A percentile compares a stretch with the other conserved stretches of the same genome.
phyloP scores from a whole-genome alignment of 1,139 yeast species.

The Kurtzmaniella natalensis region DNA sequence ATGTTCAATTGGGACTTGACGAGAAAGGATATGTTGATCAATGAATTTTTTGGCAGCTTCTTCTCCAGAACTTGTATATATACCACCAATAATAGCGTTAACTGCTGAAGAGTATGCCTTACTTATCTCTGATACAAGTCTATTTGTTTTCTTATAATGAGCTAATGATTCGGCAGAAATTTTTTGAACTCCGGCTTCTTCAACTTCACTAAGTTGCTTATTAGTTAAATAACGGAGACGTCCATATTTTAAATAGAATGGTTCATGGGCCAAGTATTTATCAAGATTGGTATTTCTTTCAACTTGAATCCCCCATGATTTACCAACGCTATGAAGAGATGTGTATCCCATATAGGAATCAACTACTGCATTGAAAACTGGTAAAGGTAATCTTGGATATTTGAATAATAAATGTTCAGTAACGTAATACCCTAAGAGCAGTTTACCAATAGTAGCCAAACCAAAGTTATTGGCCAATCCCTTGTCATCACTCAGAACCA shows the following conservation, averaged over 20 bases:
- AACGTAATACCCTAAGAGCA: conserved; percentile 69
- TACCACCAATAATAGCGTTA: conserved; percentile 68
- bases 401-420: conserved; percentile 67
- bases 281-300: conserved; percentile 64
- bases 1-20: conserved; percentile 67
- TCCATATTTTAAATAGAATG: conserved; percentile 60
- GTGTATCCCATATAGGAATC: conserved; percentile 67
- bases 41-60: conserved; percentile 61
- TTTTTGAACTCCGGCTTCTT: conserved; percentile 50
- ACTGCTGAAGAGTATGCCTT: conserved; percentile 55
- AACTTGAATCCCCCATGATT: conserved; percentile 82
- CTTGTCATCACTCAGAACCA: conserved; percentile 32
- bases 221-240: conserved; percentile 52
- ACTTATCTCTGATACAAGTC: conserved; percentile 26
- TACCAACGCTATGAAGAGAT: conserved; percentile 62
- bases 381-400: conserved; percentile 87
- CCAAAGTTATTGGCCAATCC: conserved; percentile 72
- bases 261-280: conserved; percentile 65
- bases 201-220: conserved; percentile 29
- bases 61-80: conserved; percentile 65
- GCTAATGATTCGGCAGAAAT: conserved; percentile 27
- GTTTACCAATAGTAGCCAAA: conserved; percentile 76
- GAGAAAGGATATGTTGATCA: conserved; percentile 65
- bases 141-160: conserved; percentile 12
- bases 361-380: conserved; percentile 69